Base-by-base conservation (phyloP, 176 grass and related monocot genomes). In the Triticum timopheevii region DNA sequence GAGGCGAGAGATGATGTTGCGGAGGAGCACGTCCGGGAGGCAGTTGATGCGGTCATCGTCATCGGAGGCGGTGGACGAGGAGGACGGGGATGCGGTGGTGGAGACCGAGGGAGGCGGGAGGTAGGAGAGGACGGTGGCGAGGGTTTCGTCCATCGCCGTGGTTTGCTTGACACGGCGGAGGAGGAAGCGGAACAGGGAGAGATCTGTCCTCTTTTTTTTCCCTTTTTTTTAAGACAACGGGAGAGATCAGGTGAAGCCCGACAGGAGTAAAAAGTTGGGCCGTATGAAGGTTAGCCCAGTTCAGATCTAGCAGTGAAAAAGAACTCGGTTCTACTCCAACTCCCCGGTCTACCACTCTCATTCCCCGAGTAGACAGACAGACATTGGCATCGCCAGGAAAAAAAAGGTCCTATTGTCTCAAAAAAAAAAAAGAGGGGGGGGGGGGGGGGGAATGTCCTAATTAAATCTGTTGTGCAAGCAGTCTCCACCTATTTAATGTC, bases 61-160 rank as follows among this genome's bases (percentile, higher is more conserved):
- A 19, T 77, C 20, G 4, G 69, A 71, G 39, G 22, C 6, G 0
- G 27, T 35, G 20, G 69, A 5, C 19, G 44, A 45, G 19, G 15
- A 44, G 38, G 73, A 79, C 31, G 69, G 69, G 69, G 15, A 40
- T 30, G n/a, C 22, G 28, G n/a, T 23, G 49, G 61, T 66, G 12
- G 81, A 80, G 20, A 84, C 23, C 28, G 36, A 49, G 16, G 81
- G 28, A 16, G 69, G 61, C 4, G 85, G 85, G 76, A 91, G 68
- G 76, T 84, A 87, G 76, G 78, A 80, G 23, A 91, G 85, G 81
- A 84, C 83, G 42, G 65, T 47, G 62, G 90, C 72, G 35, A 88
- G 78, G 65, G 72, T 79, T 31, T 74, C 64, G n/a, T 86, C 83
- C 86, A 88, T 89, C 75, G 52, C 36, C 28, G 65, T 17, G 56